phyloP scores from a whole-genome alignment of 495 filamentous ascomycete species.

The Aspergillus olivimuriae region DNA sequence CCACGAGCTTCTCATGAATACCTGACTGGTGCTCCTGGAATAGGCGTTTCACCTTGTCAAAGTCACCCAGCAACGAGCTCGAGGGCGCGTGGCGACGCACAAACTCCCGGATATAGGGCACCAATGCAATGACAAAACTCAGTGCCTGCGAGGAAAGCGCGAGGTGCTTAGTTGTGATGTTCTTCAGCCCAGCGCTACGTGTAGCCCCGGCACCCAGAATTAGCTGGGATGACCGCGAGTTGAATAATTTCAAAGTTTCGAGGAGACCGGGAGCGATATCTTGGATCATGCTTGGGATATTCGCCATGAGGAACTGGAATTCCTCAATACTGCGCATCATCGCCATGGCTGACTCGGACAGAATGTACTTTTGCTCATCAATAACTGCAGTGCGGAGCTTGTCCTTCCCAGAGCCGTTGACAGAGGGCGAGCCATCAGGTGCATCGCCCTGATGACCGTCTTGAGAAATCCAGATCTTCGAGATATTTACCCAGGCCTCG shows the following conservation, averaged over 20 bases:
- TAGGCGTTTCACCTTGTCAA: constrained; percentile 83
- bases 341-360: constrained; percentile 72
- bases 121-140: constrained; percentile 77
- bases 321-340: constrained; percentile 75
- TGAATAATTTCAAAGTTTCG: constrained; percentile 81
- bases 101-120: constrained; percentile 89
- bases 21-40: constrained; percentile 90
- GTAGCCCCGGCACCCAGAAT: constrained; percentile 94
- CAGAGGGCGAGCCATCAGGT: constrained; percentile 22
- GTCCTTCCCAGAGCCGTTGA: constrained; percentile 59
- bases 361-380: constrained; percentile 78
- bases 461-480: constrained; percentile 62
- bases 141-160: constrained; percentile 87
- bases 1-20: constrained; percentile 92
- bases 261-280: constrained; percentile 70
- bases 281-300: constrained; percentile 78
- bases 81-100: constrained; percentile 68
- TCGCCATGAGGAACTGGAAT: constrained; percentile 75
- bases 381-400: constrained; percentile 68
- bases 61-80: constrained; percentile 71
- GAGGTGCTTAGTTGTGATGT: constrained; percentile 94
- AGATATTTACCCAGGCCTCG: constrained; percentile 61
- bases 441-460: constrained; percentile 27
- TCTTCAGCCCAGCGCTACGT: constrained; percentile 82
- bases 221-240: constrained; percentile 86